Evolutionary conservation across 169 alveolate species (phyloP).

Genomic region (Plasmodium malariae): DNA sequence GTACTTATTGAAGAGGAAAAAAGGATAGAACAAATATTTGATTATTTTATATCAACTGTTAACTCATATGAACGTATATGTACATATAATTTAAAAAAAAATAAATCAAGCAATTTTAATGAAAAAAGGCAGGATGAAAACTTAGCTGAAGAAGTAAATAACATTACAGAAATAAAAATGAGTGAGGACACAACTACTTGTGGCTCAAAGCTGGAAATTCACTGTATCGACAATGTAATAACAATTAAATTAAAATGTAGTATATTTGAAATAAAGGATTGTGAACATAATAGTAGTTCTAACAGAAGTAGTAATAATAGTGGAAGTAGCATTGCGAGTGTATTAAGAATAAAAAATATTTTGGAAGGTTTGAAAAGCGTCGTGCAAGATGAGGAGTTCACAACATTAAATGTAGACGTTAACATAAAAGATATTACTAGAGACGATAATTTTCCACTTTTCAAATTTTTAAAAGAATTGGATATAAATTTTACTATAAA

Average conservation of each 20-base stretch:
- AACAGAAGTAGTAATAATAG: too few species aligned
- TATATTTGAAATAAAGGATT: neutral
- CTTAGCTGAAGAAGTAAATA: neutral
- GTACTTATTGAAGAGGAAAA: conserved; percentile 32
- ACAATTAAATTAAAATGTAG: conserved; percentile 13
- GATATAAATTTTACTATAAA: conserved; percentile 10
- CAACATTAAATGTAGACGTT: neutral
- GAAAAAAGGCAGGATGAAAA: conserved; percentile 54
- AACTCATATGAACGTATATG: conserved; percentile 61
- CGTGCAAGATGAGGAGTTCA: conserved; percentile 24
- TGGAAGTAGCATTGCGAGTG: too few species aligned
- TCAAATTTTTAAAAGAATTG: conserved; percentile 19
- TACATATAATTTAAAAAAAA: conserved; percentile 28
- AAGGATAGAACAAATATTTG: conserved; percentile 19
- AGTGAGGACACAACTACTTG: too few species aligned
- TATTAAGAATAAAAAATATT: conserved; percentile 45
- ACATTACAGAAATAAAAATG: neutral
- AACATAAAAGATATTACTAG: conserved; percentile 25
- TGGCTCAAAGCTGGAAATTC: conserved; percentile 15
- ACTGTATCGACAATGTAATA: neutral
- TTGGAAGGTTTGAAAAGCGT: conserved; percentile 11
- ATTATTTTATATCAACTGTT: conserved; percentile 34
- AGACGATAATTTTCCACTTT: conserved; percentile 11
- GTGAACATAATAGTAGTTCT: too few species aligned
- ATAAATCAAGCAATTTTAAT: conserved; percentile 13